These are phyloP conservation scores for Pochonia chlamydosporia DNA, from an alignment of 2,329 filamentous ascomycete species.

Conservation along the genomic window DNA sequence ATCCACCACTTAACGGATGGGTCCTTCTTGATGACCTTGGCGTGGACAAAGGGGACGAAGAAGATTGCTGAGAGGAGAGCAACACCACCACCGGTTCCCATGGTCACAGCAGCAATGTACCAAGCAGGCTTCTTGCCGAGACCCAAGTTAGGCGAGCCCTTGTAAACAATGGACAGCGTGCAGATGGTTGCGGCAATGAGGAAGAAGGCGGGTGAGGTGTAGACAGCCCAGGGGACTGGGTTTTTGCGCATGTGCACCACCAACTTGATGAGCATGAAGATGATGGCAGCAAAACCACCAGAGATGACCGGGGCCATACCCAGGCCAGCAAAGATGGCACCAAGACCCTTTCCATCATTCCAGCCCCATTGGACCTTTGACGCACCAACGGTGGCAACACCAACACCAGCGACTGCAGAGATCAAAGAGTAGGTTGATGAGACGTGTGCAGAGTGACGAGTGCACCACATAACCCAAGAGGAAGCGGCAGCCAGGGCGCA, in stretches of 20 bases:
- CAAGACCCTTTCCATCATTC: constrained; percentile 62
- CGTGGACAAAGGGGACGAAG: constrained; percentile 67
- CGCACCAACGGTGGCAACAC: constrained; percentile 58
- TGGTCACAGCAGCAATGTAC: constrained; percentile 61
- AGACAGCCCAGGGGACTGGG: constrained; percentile 67
- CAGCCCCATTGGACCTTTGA: constrained; percentile 61
- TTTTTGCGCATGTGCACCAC: constrained; percentile 67
- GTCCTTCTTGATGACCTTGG: constrained; percentile 64
- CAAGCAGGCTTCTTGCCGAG: constrained; percentile 60
- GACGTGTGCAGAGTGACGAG: constrained; percentile 63
- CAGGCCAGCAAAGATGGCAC: constrained; percentile 66
- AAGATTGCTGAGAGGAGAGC: constrained; percentile 57
- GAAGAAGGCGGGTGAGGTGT: constrained; percentile 70
- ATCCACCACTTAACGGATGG: constrained; percentile 57
- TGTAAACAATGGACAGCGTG: constrained; percentile 74
- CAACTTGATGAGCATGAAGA: constrained; percentile 62
- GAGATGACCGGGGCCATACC: constrained; percentile 66
- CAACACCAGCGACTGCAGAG: constrained; percentile 60
- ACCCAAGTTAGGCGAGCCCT: constrained; percentile 65
- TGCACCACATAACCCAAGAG: constrained; percentile 75
- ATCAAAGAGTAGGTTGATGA: constrained; percentile 66
- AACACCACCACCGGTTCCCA: constrained; percentile 59
- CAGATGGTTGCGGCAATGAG: constrained; percentile 69
- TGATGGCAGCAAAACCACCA: constrained; percentile 55
- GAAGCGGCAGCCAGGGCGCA: constrained; percentile 58